These are phyloP conservation scores for Phaseolus coccineus DNA, from an alignment of 331 rosid genomes.

Conservation along the genomic window DNA sequence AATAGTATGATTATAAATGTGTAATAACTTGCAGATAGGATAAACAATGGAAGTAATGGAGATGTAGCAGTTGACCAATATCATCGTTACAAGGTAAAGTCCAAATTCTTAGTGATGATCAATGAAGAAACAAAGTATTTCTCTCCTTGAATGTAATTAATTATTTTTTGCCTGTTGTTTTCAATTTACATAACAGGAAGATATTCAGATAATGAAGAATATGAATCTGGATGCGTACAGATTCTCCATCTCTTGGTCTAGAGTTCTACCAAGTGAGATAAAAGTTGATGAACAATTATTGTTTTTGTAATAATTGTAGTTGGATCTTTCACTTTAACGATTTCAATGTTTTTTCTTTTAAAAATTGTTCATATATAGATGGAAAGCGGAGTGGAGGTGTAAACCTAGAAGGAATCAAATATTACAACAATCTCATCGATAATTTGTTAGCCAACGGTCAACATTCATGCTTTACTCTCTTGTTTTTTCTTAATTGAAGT, in stretches of 20 bases:
- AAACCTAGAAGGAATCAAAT: slow-evolving; percentile 48
- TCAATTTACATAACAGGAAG: slow-evolving; percentile 49
- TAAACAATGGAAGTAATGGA: slow-evolving; percentile 51
- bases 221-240: slow-evolving; percentile 60
- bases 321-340: not conserved
- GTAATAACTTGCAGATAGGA: slow-evolving; percentile 42
- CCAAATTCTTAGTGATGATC: not conserved
- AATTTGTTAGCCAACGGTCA: slow-evolving; percentile 61
- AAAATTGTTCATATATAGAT: slow-evolving; percentile 40
- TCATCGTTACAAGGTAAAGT: slow-evolving; percentile 57
- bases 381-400: slow-evolving; percentile 56
- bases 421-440: slow-evolving; percentile 65
- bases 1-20: not conserved
- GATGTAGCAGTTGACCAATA: slow-evolving; percentile 53
- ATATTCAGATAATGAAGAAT: slow-evolving; percentile 49
- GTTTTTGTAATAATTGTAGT: not conserved
- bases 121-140: not conserved
- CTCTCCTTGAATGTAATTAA: not conserved
- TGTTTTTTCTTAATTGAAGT: not conserved
- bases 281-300: not conserved
- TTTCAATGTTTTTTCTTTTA: not conserved
- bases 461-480: not conserved
- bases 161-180: not conserved
- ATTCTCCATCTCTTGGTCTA: slow-evolving; percentile 63
- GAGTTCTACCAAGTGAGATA: slow-evolving; percentile 62